phyloP scores from a whole-genome alignment of 2,329 filamentous ascomycete species.

The Curvularia lunata region DNA sequence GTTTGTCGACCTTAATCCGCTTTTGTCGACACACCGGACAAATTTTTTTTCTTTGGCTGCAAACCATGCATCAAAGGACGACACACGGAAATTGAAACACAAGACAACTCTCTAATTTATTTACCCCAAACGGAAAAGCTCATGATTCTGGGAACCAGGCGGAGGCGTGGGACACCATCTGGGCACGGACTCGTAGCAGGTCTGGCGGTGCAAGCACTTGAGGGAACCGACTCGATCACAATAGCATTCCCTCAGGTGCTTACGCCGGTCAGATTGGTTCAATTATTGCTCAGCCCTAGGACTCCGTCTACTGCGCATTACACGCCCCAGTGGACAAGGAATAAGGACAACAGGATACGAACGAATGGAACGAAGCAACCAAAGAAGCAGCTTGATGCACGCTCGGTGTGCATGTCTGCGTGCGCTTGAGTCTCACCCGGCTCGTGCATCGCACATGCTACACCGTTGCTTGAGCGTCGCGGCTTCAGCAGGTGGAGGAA shows the following conservation, averaged over 20 bases:
- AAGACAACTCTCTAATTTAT: constrained; percentile 1
- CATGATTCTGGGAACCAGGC: constrained; percentile 40
- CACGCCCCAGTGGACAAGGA: constrained; percentile 24
- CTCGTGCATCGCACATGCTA: constrained; percentile 25
- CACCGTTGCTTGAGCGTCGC: constrained; percentile 47
- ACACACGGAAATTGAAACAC: too few species aligned
- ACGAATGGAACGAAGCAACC: constrained; percentile 27
- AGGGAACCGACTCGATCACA: constrained; percentile 15
- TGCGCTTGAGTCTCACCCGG: constrained; percentile 31
- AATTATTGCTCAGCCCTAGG: constrained; percentile 48
- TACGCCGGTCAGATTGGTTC: constrained; percentile 41
- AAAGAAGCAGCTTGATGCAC: constrained; percentile 47
- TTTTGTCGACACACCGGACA: constrained; percentile 1
- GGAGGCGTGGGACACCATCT: constrained; percentile 48
- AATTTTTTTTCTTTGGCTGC: not conserved
- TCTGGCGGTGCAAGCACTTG: constrained; percentile 25
- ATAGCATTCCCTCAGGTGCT: too few species aligned
- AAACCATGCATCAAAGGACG: too few species aligned
- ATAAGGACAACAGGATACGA: constrained; percentile 17
- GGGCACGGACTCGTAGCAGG: constrained; percentile 49
- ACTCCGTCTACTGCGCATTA: constrained; percentile 39
- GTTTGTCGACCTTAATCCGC: constrained; percentile 15
- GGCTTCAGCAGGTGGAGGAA: constrained; percentile 23
- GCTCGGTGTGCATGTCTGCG: constrained; percentile 17
- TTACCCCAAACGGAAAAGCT: constrained; percentile 22